Conservation (phyloP, 2,329 filamentous ascomycete species). For the Ophiostoma ips region DNA sequence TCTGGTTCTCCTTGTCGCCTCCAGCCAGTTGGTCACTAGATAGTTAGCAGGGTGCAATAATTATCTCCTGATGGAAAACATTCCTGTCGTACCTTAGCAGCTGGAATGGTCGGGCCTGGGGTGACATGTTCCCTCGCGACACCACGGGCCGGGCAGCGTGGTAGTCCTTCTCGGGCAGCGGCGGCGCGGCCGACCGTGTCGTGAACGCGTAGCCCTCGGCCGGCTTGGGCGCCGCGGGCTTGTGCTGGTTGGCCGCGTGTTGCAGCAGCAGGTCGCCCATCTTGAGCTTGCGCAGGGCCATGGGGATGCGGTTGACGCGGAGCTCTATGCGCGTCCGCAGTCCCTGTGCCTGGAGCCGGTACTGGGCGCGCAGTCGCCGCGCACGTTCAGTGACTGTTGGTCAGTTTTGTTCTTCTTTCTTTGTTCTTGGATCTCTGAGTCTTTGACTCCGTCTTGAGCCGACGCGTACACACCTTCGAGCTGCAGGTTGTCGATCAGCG, state of each 20-base stretch:
- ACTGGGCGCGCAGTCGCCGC: conserved; percentile 76
- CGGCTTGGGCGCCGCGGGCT: conserved; percentile 18
- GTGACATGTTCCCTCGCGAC: background rate
- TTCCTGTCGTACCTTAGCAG: conserved; percentile 41
- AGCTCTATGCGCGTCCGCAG: conserved; percentile 79
- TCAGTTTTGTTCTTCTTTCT: too few relatives aligned
- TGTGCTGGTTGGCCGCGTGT: conserved; percentile 29
- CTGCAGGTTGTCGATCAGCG: conserved; percentile 77
- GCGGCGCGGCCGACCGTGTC: conserved; percentile 24
- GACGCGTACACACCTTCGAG: conserved; percentile 51
- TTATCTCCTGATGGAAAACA: too few relatives aligned
- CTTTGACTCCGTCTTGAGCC: too few relatives aligned
- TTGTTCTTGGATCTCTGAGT: too few relatives aligned
- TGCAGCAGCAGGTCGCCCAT: conserved; percentile 64
- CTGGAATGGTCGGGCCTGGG: conserved; percentile 26
- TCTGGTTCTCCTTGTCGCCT: conserved; percentile 66
- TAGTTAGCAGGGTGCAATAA: conserved; percentile 21
- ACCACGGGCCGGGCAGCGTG: background rate
- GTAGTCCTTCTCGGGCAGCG: conserved; percentile 37
- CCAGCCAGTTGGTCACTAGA: conserved; percentile 48
- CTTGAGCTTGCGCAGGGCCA: conserved; percentile 59
- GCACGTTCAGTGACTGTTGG: conserved; percentile 71
- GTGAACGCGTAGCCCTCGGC: conserved; percentile 5
- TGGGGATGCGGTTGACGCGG: conserved; percentile 83
- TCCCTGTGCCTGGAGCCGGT: conserved; percentile 74